Percentiles rank a stretch among this genome's conserved stretches.
These are phyloP conservation scores for Neonectria coccinea DNA, from an alignment of 2,329 filamentous ascomycete genomes.

Conservation along the genomic window DNA sequence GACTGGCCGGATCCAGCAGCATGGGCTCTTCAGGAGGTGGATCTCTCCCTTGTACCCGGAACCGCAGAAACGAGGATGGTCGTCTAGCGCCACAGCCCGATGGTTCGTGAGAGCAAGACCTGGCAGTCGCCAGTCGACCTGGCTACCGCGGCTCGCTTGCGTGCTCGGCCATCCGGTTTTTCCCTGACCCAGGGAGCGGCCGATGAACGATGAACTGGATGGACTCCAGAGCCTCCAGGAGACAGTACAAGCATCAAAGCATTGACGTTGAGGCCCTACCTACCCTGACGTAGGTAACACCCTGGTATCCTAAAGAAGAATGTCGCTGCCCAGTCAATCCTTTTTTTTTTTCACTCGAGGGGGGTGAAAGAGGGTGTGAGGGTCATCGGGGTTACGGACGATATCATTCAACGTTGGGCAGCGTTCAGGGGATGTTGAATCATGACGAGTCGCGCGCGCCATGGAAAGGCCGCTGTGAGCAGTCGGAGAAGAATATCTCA, in stretches of 20 bases:
- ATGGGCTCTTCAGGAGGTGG: conserved; percentile 42
- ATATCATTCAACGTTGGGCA: conserved; percentile 30
- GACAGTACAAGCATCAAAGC: conserved; percentile 24
- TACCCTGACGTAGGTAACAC: conserved; percentile 22
- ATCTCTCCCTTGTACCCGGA: conserved; percentile 36
- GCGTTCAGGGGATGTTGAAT: conserved; percentile 36
- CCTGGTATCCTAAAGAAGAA: conserved; percentile 18
- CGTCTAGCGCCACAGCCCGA: conserved; percentile 37
- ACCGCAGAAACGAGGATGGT: conserved; percentile 32
- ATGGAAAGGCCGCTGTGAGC: background rate
- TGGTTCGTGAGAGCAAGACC: conserved; percentile 39
- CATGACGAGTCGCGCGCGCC: conserved; percentile 3
- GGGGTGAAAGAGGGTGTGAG: conserved; percentile 29
- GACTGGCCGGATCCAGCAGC: conserved; percentile 38
- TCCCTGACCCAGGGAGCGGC: conserved; percentile 31
- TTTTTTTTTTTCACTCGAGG: conserved; percentile 23
- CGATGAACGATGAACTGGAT: conserved; percentile 16
- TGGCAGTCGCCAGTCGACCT: conserved; percentile 25
- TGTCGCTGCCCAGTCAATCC: conserved; percentile 36
- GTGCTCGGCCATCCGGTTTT: conserved; percentile 37
- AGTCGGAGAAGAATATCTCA: background rate
- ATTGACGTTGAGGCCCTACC: conserved; percentile 22
- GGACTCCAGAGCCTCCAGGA: conserved; percentile 13
- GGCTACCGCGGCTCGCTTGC: conserved; percentile 46
- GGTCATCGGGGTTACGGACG: conserved; percentile 35